phyloP scores from a whole-genome alignment of 345 rosid genomes.

The Moricandia arvensis region DNA sequence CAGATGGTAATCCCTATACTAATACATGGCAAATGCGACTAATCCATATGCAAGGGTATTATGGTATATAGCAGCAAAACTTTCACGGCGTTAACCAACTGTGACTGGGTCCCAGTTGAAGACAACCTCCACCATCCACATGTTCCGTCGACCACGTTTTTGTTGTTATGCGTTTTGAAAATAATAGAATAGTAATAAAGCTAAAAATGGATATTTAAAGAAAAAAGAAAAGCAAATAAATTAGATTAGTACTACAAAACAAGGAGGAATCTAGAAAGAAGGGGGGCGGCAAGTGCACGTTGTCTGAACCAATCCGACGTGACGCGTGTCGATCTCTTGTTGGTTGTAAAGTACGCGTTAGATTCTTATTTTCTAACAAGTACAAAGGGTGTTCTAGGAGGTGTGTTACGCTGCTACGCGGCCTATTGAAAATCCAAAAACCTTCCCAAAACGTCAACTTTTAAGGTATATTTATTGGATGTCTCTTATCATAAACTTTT shows the following conservation, averaged over 20 bases:
- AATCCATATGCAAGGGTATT: conserved; percentile 10
- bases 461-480: no score
- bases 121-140: conserved; percentile 36
- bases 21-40: background rate
- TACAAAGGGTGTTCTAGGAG: conserved; percentile 8
- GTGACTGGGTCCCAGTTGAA: conserved; percentile 14
- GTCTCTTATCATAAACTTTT: no score
- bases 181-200: background rate
- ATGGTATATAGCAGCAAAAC: background rate
- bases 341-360: background rate
- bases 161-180: conserved; percentile 28
- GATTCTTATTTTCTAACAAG: background rate
- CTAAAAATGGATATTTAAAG: background rate
- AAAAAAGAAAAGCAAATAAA: background rate
- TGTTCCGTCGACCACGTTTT: conserved; percentile 38
- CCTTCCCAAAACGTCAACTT: background rate
- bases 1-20: background rate
- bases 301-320: background rate
- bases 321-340: background rate
- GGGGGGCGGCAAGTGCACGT: conserved; percentile 22
- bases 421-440: background rate
- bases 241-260: background rate
- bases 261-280: conserved; percentile 14
- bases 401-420: conserved; percentile 16
- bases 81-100: conserved; percentile 15